Base-by-base conservation (phyloP, 345 rosid species). In the Balakata baccata region DNA sequence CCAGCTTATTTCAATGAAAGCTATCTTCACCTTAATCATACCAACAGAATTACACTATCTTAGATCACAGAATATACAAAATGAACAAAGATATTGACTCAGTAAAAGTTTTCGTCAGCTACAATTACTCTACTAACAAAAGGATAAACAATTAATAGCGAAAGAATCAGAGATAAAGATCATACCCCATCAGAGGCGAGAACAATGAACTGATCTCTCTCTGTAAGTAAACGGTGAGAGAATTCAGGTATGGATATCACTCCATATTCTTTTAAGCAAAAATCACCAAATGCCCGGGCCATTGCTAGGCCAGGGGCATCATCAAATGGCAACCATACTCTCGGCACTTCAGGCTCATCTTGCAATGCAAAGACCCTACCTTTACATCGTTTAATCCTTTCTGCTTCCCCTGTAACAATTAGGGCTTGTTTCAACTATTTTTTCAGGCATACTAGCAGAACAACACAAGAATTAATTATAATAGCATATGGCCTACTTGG, bases 231-330 rank as follows among this genome's bases (percentile, higher is more conserved):
- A 22, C 90, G 90, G 75, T 96, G 97, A 74, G 98, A 90, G 77
- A 96, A 89, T 73, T 96, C 99, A 0, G 98, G 99, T 46, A 91
- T 80, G 0, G 98, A 96, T 71, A 96, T 96, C 49, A 96, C 99
- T 57, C 99, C 99, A 54, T 96, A 96, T 69, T 96, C 99, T 87
- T 96, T 96, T 67, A 96, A 81, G 87, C 99, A 96, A 77, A 96
- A 96, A 82, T 96, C 99, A 14, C 99, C 99, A 71, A 96, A 96
- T 47, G 99, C 99, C 67, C 99, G 87, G 61, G 99, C 99, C 98
- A 96, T 96, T 73, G 99, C 99, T 46, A 96, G 78, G 64, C 99
- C 99, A n/a, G 98, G 99, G 72, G 98, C 98, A 79, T 96, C 95
- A 85, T 96, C 99, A 81, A 84, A 96, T 43, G 99, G 99, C 85